phyloP scores from a whole-genome alignment of 1,139 yeast species.

The Debaryomyces nepalensis region DNA sequence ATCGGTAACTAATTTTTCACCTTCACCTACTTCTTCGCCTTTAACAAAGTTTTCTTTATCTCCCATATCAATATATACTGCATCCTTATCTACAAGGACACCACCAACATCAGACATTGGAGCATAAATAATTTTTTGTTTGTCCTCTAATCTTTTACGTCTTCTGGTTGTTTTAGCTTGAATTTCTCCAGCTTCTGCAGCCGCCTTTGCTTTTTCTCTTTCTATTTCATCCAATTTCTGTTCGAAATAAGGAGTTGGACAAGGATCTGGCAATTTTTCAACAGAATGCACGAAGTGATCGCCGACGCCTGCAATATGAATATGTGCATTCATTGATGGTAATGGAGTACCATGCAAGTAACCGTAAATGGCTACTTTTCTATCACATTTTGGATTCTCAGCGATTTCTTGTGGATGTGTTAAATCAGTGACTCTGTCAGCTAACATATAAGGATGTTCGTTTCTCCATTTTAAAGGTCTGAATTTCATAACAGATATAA shows the following conservation, averaged over 20 bases:
- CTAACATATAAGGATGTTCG: slow-evolving; percentile 92
- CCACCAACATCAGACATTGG: slow-evolving; percentile 99
- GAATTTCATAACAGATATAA: slow-evolving; percentile 96
- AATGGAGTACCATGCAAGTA: slow-evolving; percentile 94
- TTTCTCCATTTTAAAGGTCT: slow-evolving; percentile 98
- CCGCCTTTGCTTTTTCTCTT: slow-evolving; percentile 68
- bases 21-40: slow-evolving; percentile 75
- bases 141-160: slow-evolving; percentile 90
- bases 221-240: slow-evolving; percentile 82
- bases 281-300: slow-evolving; percentile 76
- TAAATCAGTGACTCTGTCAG: slow-evolving; percentile 92
- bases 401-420: slow-evolving; percentile 89
- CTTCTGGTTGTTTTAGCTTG: slow-evolving; percentile 64
- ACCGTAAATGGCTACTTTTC: slow-evolving; percentile 92
- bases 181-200: slow-evolving; percentile 61
- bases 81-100: slow-evolving; percentile 93
- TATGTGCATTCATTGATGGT: slow-evolving; percentile 70
- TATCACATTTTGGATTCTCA: slow-evolving; percentile 78
- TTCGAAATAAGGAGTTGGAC: slow-evolving; percentile 94
- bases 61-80: slow-evolving; percentile 93
- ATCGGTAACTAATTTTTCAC: slow-evolving; percentile 79
- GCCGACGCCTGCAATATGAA: slow-evolving; percentile 96
- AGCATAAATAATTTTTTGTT: slow-evolving; percentile 92
- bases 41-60: slow-evolving; percentile 58
- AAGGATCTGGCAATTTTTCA: slow-evolving; percentile 95